Percentiles rank a stretch among this genome's conserved stretches.
These are phyloP conservation scores for Calonectria honghensis DNA, from an alignment of 2,329 filamentous ascomycete species.

Conservation along the genomic window DNA sequence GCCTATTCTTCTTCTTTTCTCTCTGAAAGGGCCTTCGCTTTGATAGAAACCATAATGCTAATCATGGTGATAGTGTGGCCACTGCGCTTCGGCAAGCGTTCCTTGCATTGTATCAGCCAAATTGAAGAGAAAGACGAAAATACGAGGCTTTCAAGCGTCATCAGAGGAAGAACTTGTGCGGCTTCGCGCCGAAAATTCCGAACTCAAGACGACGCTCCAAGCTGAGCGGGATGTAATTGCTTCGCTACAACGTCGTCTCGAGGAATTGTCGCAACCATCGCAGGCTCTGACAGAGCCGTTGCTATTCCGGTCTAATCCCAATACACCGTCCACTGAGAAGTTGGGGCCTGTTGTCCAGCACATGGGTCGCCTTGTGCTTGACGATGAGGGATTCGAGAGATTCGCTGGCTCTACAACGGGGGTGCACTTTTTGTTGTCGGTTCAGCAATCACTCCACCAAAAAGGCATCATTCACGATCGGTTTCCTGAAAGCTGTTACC, in stretches of 20 bases:
- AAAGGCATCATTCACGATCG: slow-evolving; percentile 18
- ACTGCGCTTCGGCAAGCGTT: neutral
- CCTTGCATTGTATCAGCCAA: slow-evolving; percentile 15
- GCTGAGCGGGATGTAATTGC: neutral
- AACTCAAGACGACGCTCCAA: neutral
- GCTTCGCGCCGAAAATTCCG: slow-evolving; percentile 11
- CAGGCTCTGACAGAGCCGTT: neutral
- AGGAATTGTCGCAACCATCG: neutral
- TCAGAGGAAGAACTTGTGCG: neutral
- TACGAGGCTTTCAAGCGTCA: neutral
- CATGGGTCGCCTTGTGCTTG: slow-evolving; percentile 8
- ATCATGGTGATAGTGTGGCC: neutral
- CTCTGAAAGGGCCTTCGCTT: neutral
- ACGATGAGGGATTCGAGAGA: slow-evolving; percentile 4
- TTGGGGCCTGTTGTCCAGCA: slow-evolving; percentile 11
- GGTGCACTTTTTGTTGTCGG: slow-evolving; percentile 15
- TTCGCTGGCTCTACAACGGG: slow-evolving; percentile 18
- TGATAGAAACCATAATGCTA: neutral
- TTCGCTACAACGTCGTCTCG: slow-evolving; percentile 1
- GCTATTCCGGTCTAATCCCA: neutral
- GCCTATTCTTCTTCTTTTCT: neutral
- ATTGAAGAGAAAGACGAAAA: slow-evolving; percentile 12
- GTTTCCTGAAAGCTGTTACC: slow-evolving; percentile 20
- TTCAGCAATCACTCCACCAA: slow-evolving; percentile 14
- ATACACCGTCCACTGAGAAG: neutral